Evolutionary conservation across 1,284 basidiomycete genomes (phyloP).

Genomic region (Chalciporus sp.): DNA sequence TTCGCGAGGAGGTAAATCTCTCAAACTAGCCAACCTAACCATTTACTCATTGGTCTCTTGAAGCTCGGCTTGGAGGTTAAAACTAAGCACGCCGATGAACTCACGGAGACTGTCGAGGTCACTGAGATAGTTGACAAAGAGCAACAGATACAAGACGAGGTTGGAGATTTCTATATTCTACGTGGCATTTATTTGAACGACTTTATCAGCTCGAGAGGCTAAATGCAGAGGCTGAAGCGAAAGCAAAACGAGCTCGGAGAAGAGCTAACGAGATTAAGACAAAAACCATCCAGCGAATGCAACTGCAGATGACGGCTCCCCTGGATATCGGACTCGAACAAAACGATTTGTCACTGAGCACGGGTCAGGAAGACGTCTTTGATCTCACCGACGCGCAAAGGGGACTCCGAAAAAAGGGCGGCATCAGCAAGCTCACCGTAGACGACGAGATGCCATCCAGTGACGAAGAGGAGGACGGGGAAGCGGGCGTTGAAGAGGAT

Average conservation of each 20-base stretch:
- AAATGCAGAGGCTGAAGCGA: conserved; percentile 76
- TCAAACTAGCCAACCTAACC: not conserved
- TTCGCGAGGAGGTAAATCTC: conserved; percentile 76
- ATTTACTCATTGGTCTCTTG: conserved; percentile 4
- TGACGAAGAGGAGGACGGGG: conserved; percentile 43
- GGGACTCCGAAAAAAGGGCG: conserved; percentile 47
- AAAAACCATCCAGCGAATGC: conserved; percentile 91
- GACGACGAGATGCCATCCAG: conserved; percentile 51
- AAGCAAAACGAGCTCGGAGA: conserved; percentile 82
- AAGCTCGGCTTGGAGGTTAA: conserved; percentile 85
- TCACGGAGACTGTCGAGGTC: conserved; percentile 77
- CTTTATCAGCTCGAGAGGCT: conserved; percentile 74
- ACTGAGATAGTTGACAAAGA: conserved; percentile 84
- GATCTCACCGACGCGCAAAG: conserved; percentile 70
- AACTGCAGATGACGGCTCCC: conserved; percentile 96
- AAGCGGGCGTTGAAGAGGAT: conserved; percentile 43
- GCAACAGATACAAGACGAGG: conserved; percentile 86
- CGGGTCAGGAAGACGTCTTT: conserved; percentile 84
- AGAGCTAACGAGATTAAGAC: conserved; percentile 89
- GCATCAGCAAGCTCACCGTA: conserved; percentile 47
- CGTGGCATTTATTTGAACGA: conserved; percentile 3
- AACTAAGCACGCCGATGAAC: conserved; percentile 68
- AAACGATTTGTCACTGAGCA: conserved; percentile 66
- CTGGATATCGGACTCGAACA: conserved; percentile 94
- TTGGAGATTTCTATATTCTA: conserved; percentile 32